A percentile compares a stretch with the other conserved stretches of the same genome.
Conservation (phyloP, 768 basidiomycete species). For the Russula lepida region DNA sequence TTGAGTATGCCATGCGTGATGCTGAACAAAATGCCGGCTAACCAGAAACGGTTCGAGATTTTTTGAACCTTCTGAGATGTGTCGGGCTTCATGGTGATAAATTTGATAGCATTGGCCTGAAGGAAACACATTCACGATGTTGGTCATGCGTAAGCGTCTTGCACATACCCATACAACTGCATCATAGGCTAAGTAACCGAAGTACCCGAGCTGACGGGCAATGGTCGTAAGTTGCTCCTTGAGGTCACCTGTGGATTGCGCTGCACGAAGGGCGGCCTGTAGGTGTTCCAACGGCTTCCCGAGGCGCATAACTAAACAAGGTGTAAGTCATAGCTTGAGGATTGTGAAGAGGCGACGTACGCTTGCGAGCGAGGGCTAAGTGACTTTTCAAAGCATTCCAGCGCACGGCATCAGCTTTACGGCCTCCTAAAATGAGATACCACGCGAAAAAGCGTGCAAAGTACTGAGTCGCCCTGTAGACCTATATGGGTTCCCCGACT, state of each 20-base stretch:
- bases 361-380: conserved; percentile 76
- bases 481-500: conserved; percentile 40
- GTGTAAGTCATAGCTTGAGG: background rate
- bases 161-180: conserved; percentile 72
- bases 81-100: conserved; percentile 51
- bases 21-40: conserved; percentile 78
- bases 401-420: conserved; percentile 60
- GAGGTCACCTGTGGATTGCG: conserved; percentile 44
- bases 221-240: conserved; percentile 73
- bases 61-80: conserved; percentile 52
- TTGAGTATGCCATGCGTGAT: conserved; percentile 62
- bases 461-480: conserved; percentile 88
- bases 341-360: conserved; percentile 33
- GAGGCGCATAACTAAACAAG: conserved; percentile 71
- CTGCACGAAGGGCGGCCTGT: conserved; percentile 76
- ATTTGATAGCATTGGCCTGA: conserved; percentile 60
- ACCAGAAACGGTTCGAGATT: conserved; percentile 77
- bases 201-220: conserved; percentile 80
- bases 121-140: background rate
- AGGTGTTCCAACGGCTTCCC: conserved; percentile 93
- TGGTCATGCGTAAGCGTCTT: background rate
- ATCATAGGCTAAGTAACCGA: conserved; percentile 79
- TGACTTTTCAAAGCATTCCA: conserved; percentile 84
- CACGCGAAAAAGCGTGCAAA: conserved; percentile 84
- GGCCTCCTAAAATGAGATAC: conserved; percentile 61